Percentiles rank a stretch among this genome's conserved stretches.
phyloP scores from a whole-genome alignment of 2,329 filamentous ascomycete genomes.

The Colletotrichum noveboracense region DNA sequence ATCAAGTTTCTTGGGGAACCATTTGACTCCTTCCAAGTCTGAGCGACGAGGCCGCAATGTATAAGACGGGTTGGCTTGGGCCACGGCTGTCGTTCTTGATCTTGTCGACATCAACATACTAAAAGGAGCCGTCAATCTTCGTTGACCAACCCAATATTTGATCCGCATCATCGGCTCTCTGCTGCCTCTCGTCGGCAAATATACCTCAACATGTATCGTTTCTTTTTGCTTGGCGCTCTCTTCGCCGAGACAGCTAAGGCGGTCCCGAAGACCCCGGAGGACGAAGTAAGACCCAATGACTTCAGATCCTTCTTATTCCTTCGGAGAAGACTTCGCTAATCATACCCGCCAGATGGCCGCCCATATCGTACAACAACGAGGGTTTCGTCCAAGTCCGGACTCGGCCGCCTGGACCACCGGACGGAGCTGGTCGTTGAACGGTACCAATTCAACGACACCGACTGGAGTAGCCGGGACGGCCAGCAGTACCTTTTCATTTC shows the following conservation, averaged over 20 bases:
- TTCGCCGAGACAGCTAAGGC: background rate
- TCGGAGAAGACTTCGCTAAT: background rate
- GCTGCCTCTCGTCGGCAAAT: background rate
- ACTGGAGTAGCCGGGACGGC: background rate
- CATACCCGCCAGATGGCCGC: background rate
- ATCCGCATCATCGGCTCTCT: background rate
- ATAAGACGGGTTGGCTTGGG: background rate
- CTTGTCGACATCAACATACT: background rate
- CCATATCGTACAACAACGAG: background rate
- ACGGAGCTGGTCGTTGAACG: background rate
- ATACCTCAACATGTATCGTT: background rate
- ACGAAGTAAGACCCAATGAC: background rate
- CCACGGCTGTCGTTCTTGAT: background rate
- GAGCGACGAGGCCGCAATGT: background rate
- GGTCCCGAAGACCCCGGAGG: background rate
- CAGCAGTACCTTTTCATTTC: background rate
- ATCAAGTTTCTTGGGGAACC: background rate
- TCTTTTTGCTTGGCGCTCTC: background rate
- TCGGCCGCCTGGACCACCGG: background rate
- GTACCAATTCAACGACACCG: conserved; percentile 12
- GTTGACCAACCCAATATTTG: background rate
- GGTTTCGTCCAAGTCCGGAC: background rate
- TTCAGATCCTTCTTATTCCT: background rate
- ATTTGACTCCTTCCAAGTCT: background rate
- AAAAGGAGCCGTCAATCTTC: background rate